Conservation (phyloP, 1,139 yeast species). For the Saccharomyces hybrid region DNA sequence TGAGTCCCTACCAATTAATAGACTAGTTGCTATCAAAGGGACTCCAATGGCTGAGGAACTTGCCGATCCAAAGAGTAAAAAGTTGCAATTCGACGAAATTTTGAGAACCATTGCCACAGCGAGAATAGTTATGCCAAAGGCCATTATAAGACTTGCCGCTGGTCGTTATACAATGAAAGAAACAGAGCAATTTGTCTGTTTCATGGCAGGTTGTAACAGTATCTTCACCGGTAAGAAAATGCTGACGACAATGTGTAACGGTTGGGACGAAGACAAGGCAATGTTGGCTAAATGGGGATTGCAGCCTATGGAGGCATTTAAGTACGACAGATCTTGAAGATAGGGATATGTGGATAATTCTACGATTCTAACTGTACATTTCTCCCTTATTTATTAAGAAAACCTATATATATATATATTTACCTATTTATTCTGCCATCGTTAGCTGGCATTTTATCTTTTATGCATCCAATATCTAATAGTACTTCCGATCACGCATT, state of each 20-base stretch:
- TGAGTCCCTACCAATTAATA: conserved; percentile 73
- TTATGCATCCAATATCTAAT: neutral
- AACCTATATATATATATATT: neutral
- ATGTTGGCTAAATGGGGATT: conserved; percentile 69
- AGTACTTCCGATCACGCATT: neutral
- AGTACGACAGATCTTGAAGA: neutral
- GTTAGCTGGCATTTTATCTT: neutral
- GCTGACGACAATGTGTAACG: conserved; percentile 78
- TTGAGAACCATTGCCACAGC: conserved; percentile 71
- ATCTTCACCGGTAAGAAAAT: conserved; percentile 75
- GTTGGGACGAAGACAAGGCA: conserved; percentile 73
- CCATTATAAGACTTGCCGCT: conserved; percentile 70
- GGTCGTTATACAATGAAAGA: conserved; percentile 80
- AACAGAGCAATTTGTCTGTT: conserved; percentile 65
- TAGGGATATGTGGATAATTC: neutral
- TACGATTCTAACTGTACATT: neutral
- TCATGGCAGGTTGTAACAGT: conserved; percentile 74
- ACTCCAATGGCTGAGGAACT: conserved; percentile 63
- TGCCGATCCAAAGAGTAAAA: conserved; percentile 36
- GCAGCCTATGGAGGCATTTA: conserved; percentile 55
- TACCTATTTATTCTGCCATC: neutral
- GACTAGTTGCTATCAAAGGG: conserved; percentile 71
- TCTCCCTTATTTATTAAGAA: neutral
- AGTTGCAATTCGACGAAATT: conserved; percentile 51
- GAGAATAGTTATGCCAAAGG: conserved; percentile 61